phyloP scores from a whole-genome alignment of 106 monocot species.

The Dendrobium nobile region DNA sequence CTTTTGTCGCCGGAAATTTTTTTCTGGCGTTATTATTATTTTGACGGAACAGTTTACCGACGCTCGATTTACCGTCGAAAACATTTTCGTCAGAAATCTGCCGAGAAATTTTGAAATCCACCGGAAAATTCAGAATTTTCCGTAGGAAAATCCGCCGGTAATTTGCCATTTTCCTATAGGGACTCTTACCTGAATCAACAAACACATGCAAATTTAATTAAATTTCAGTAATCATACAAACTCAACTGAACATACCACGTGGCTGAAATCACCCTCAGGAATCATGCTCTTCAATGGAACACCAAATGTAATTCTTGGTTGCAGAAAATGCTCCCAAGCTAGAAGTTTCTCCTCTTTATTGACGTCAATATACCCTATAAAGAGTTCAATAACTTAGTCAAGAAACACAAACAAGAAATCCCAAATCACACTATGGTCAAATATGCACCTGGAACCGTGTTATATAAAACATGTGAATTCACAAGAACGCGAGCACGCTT shows the following conservation, averaged over 20 bases:
- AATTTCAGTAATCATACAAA: background rate
- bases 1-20: no score
- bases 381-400: background rate
- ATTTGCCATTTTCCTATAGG: no score
- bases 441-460: constrained; percentile 59
- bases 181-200: no score
- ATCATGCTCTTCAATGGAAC: constrained; percentile 47
- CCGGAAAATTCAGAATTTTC: no score
- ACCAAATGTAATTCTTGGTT: constrained; percentile 48
- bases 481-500: constrained; percentile 89
- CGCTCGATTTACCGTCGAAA: no score
- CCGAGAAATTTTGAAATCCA: no score
- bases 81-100: no score
- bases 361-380: constrained; percentile 54
- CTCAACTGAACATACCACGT: constrained; percentile 39
- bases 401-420: background rate
- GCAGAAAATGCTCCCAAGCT: constrained; percentile 55
- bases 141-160: no score
- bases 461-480: constrained; percentile 57
- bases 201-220: background rate
- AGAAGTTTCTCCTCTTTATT: constrained; percentile 79
- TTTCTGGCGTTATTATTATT: no score
- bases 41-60: no score
- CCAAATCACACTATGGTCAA: constrained; percentile 3
- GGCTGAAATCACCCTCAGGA: constrained; percentile 19